phyloP scores from a whole-genome alignment of 805 yeast species.

The Candida khao-thaluensis region DNA sequence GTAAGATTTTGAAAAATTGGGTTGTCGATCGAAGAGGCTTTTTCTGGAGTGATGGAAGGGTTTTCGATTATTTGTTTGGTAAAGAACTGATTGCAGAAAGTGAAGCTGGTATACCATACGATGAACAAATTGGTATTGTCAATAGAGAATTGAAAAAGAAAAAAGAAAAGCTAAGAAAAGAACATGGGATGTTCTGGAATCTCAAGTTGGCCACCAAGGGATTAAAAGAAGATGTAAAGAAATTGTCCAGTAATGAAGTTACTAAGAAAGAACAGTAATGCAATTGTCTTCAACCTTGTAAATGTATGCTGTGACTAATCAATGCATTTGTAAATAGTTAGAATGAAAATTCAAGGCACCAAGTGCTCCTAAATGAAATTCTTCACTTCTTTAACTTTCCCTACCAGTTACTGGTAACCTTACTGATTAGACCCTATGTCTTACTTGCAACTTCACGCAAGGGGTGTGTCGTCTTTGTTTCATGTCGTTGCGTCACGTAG shows the following conservation, averaged over 20 bases:
- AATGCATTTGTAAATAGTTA: too few species aligned
- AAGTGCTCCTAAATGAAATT: too few species aligned
- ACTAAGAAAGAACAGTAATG: slow-evolving; percentile 8
- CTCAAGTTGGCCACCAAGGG: slow-evolving; percentile 43
- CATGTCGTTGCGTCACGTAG: slow-evolving; percentile 1
- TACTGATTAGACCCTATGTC: too few species aligned
- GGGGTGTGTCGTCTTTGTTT: background rate
- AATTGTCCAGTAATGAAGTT: slow-evolving; percentile 7
- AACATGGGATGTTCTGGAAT: slow-evolving; percentile 62
- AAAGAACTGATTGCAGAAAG: slow-evolving; percentile 76
- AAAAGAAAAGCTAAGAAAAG: slow-evolving; percentile 48
- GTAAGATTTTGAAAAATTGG: slow-evolving; percentile 53
- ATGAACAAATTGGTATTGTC: slow-evolving; percentile 54
- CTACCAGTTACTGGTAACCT: too few species aligned
- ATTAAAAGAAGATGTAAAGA: slow-evolving; percentile 26
- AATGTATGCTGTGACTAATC: too few species aligned
- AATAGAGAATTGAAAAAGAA: slow-evolving; percentile 47
- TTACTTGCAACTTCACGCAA: too few species aligned
- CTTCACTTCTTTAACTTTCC: too few species aligned
- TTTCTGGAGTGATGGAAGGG: slow-evolving; percentile 91
- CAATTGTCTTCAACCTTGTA: too few species aligned
- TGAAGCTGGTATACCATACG: slow-evolving; percentile 65
- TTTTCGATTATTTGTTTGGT: slow-evolving; percentile 78
- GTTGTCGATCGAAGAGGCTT: slow-evolving; percentile 81
- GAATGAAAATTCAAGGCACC: too few species aligned